Evolutionary conservation across 2,329 filamentous ascomycete species (phyloP), one percentile per base, ranked within the genome.

Genomic region (Arthrobotrys conoides): DNA sequence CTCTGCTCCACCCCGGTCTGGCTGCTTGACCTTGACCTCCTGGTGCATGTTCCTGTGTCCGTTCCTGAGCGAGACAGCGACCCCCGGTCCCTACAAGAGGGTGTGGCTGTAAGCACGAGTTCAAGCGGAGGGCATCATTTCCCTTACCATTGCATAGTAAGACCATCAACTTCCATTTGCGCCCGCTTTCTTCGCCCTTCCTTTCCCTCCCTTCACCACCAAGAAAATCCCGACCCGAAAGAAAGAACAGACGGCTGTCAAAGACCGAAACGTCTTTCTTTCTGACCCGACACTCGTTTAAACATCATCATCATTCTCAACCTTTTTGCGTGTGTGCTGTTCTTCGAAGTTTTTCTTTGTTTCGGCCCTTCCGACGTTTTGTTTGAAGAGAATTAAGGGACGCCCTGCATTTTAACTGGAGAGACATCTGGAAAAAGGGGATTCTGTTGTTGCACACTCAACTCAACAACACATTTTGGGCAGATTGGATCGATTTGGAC

Each of bases 261-360:
- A 67, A 67, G 30, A 38, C 41, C 51, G 51, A 46, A 73, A 33
- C 61, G 70, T 73, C 70, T 48, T 73, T 61, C 51, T 71, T 59
- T 63, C 61, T 64, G 33, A 55, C 70, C 61, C 73, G 67, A 71
- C 73, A 71, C 73, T 77, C 73, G 67, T 77, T 77, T 77, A 61
- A 27, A 66, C 57, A n/a, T 27, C 30, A 53, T 46, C 38, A 51
- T 53, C 27, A 44, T 63, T 38, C 12, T n/a, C 20, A n/a, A 14
- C 51, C 68, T 38, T 41, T 20, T 18, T 10, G 44, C 9, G n/a
- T 30, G 27, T 14, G 51, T 20, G 27, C 20, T 69, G 57, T 55
- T 65, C 30, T 30, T 55, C 57, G 33, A 48, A 48, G 18, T 51
- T 49, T 3, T 76, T 59, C 66, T 65, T 71, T 64, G 67, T 68